Evolutionary conservation across 805 yeast genomes (phyloP).

Genomic region (Groenewaldozyma salmanticensis): DNA sequence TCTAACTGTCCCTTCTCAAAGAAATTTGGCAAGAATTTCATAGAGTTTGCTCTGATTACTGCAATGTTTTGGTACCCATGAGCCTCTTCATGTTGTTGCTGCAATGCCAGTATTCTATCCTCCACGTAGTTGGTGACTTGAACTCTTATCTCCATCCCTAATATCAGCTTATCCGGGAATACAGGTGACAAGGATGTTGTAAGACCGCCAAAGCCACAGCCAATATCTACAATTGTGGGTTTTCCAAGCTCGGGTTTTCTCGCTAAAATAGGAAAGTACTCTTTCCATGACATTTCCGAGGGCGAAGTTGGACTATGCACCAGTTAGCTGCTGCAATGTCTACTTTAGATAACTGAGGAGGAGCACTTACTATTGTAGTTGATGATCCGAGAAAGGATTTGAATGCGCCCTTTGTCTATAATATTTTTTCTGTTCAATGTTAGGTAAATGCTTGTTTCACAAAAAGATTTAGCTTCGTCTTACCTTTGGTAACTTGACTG

Average conservation of each 20-base stretch:
- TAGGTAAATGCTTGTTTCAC: conserved; percentile 18
- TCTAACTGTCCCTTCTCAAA: conserved; percentile 72
- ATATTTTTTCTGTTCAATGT: conserved; percentile 48
- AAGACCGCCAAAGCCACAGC: conserved; percentile 96
- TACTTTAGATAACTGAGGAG: not conserved
- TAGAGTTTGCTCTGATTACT: conserved; percentile 89
- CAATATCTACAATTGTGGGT: conserved; percentile 74
- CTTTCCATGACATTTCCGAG: conserved; percentile 77
- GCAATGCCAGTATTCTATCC: conserved; percentile 83
- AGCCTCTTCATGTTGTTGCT: conserved; percentile 41
- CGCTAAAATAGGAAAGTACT: conserved; percentile 56
- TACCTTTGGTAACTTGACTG: conserved; percentile 51
- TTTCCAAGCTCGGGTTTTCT: conserved; percentile 39
- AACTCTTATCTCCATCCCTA: conserved; percentile 97
- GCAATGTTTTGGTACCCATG: conserved; percentile 69
- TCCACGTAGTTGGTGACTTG: conserved; percentile 97
- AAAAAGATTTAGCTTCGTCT: not conserved
- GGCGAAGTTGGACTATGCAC: conserved; percentile 64
- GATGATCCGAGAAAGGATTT: conserved; percentile 93
- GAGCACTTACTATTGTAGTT: conserved; percentile 51
- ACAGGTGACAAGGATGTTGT: conserved; percentile 67
- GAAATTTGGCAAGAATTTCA: conserved; percentile 95
- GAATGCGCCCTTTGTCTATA: conserved; percentile 97
- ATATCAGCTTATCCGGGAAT: conserved; percentile 61
- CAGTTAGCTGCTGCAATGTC: not conserved